A percentile compares a stretch with the other conserved stretches of the same genome.
Evolutionary conservation across 306 rosid species (phyloP).

Genomic region (Comarum palustre): DNA sequence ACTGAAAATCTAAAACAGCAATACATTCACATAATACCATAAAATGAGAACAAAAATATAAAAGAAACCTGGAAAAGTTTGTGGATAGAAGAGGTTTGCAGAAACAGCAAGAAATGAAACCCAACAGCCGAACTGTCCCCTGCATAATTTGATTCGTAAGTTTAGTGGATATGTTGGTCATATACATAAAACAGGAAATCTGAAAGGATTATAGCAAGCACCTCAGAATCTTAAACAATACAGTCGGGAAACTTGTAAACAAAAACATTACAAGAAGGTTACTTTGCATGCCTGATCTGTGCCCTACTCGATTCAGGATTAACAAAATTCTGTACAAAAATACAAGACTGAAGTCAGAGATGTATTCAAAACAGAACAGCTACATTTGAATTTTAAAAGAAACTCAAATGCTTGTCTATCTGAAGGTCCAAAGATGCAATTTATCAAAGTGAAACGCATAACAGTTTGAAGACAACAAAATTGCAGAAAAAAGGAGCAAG

Average conservation of each 20-base stretch:
- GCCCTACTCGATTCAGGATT: constrained; percentile 36
- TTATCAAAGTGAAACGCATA: not conserved
- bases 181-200: not conserved
- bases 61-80: constrained; percentile 35
- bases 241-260: constrained; percentile 38
- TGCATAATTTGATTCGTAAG: constrained; percentile 19
- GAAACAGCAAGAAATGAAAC: constrained; percentile 39
- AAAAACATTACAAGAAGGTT: constrained; percentile 38
- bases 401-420: not conserved
- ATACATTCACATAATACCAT: not conserved
- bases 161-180: not conserved
- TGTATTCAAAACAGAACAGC: not conserved
- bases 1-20: not conserved
- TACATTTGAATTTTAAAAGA: not conserved
- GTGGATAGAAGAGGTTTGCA: constrained; percentile 37
- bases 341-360: not conserved
- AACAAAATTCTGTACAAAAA: constrained; percentile 35
- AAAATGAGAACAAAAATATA: not conserved
- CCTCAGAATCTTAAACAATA: constrained; percentile 39
- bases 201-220: constrained; percentile 7
- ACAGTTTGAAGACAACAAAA: not conserved
- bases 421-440: not conserved
- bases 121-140: constrained; percentile 49
- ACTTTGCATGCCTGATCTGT: constrained; percentile 33
- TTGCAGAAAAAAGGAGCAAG: not conserved